A percentile compares a stretch with the other conserved stretches of the same genome.
Evolutionary conservation across 2,329 filamentous ascomycete species (phyloP).

Genomic region (Beauveria pseudobassiana): DNA sequence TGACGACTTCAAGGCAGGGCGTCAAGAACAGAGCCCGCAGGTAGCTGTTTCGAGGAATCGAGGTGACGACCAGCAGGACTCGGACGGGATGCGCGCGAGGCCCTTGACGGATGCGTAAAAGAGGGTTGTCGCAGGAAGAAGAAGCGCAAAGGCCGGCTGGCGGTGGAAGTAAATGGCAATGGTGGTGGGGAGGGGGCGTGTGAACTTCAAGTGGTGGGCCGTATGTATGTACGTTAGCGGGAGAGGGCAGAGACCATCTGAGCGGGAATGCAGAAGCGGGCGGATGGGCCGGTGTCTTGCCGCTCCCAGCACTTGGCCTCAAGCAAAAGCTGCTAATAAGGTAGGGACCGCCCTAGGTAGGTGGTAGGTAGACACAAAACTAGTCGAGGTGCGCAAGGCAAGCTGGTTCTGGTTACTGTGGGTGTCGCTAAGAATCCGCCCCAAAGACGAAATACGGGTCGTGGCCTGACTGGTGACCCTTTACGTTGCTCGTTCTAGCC

Average conservation of each 20-base stretch:
- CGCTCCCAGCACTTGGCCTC: constrained; percentile 27
- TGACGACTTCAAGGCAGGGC: background rate
- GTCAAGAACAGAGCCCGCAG: background rate
- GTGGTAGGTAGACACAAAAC: background rate
- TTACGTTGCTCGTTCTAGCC: constrained; percentile 5
- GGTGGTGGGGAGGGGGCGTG: constrained; percentile 11
- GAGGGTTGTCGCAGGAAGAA: constrained; percentile 14
- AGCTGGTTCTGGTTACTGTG: background rate
- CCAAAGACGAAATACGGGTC: constrained; percentile 9
- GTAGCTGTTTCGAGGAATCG: background rate
- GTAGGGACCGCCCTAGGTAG: constrained; percentile 8
- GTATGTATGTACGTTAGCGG: constrained; percentile 15
- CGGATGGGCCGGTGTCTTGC: constrained; percentile 32
- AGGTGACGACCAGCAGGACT: background rate
- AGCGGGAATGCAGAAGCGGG: constrained; percentile 30
- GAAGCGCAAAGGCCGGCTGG: constrained; percentile 7
- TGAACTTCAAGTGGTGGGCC: constrained; percentile 3
- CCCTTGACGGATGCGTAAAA: constrained; percentile 11
- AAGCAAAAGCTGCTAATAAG: constrained; percentile 11
- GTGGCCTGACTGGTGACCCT: constrained; percentile 9
- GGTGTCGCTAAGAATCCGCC: constrained; percentile 7
- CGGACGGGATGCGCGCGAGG: constrained; percentile 3
- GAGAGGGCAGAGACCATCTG: constrained; percentile 22
- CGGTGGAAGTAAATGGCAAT: constrained; percentile 15
- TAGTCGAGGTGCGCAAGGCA: background rate